Conservation (phyloP, 345 rosid species). For the Hevea brasiliensis region DNA sequence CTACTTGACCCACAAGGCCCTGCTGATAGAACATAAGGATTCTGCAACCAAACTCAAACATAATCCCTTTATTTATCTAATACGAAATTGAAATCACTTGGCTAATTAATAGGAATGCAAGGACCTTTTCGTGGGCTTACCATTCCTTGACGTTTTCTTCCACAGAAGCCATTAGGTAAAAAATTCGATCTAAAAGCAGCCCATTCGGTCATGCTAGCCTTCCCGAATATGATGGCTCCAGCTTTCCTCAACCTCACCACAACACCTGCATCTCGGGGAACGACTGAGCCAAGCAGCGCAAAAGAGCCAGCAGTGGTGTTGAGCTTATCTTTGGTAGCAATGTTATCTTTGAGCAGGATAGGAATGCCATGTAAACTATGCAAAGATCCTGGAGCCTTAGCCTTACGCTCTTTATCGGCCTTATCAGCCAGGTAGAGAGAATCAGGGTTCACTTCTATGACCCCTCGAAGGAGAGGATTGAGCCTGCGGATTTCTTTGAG, state of each 20-base stretch:
- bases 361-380: constrained; percentile 51
- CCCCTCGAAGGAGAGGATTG: constrained; percentile 38
- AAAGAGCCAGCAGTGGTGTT: constrained; percentile 56
- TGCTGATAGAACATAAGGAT: constrained; percentile 33
- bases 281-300: constrained; percentile 44
- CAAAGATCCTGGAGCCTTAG: constrained; percentile 11
- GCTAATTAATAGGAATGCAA: no score
- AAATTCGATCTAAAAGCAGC: constrained; percentile 27
- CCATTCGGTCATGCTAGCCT: constrained; percentile 66
- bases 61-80: no score
- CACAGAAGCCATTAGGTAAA: constrained; percentile 43
- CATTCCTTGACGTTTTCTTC: constrained; percentile 53
- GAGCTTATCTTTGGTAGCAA: constrained; percentile 53
- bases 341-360: constrained; percentile 52
- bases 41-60: background rate
- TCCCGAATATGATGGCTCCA: constrained; percentile 57
- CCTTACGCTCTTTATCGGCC: constrained; percentile 30
- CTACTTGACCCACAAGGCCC: constrained; percentile 73
- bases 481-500: constrained; percentile 18
- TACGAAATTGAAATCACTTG: no score
- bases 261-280: constrained; percentile 50
- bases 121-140: constrained; percentile 14
- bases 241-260: constrained; percentile 46
- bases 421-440: constrained; percentile 10
- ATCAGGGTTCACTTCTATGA: constrained; percentile 15